These are phyloP conservation scores for Sporothrix variecibatus DNA, from an alignment of 2,329 filamentous ascomycete genomes.

Conservation along the genomic window DNA sequence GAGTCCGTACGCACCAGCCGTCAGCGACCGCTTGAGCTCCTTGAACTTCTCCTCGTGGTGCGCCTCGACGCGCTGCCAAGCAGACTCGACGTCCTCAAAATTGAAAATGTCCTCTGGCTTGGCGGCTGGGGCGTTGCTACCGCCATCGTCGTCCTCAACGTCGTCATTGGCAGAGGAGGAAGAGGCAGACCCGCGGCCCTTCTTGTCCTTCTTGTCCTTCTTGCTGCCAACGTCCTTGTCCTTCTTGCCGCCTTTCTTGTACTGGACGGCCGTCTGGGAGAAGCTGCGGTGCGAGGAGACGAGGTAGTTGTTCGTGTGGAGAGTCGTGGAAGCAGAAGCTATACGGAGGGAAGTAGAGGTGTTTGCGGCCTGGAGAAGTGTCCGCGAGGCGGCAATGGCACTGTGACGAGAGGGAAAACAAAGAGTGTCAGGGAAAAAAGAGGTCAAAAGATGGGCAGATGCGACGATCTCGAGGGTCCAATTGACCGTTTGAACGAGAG, in stretches of 20 bases:
- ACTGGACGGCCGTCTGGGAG: slow-evolving; percentile 23
- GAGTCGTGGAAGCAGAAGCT: not conserved
- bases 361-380: not conserved
- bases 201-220: slow-evolving; percentile 30
- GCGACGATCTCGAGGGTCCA: not conserved
- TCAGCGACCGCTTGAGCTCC: slow-evolving; percentile 29
- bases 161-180: not conserved
- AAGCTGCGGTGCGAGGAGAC: slow-evolving; percentile 22
- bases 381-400: not conserved
- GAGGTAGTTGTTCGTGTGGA: not conserved
- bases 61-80: slow-evolving; percentile 30
- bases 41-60: slow-evolving; percentile 32
- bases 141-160: slow-evolving; percentile 20
- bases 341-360: not conserved
- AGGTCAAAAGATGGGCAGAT: not conserved
- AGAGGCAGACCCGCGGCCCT: not conserved
- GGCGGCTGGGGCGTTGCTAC: slow-evolving; percentile 23
- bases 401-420: not conserved
- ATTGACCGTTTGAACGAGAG: not conserved
- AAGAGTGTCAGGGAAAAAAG: not conserved
- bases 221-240: slow-evolving; percentile 10
- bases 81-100: slow-evolving; percentile 32
- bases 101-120: slow-evolving; percentile 28
- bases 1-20: slow-evolving; percentile 20
- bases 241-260: slow-evolving; percentile 32